Base-by-base conservation (phyloP, 805 yeast genomes). In the Wickerhamiella siamensis region DNA sequence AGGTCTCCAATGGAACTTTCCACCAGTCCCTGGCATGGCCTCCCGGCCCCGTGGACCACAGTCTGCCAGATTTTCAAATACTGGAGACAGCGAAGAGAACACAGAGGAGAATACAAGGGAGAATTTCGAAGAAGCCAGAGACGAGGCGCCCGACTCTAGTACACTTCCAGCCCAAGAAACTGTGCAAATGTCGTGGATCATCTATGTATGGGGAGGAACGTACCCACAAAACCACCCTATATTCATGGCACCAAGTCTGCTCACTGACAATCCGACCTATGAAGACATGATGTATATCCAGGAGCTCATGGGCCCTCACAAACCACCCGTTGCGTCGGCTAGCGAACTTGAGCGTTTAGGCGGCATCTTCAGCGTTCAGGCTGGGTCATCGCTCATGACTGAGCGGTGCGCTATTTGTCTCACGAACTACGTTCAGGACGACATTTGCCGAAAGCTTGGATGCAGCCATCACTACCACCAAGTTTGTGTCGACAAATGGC, bases 401-500 rank as follows among this genome's bases (percentile, higher is more conserved):
- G 55, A 51, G 22, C 41, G 53, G n/a, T 55, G 54, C 43, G 48
- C 53, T 2, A 72, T 75, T 12, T 75, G 82, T 52, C 56, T 76
- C 31, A 48, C 66, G 5, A 70, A 70, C 31, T 75, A 70, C 48
- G 67, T 63, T 33, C 47, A 51, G 29, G 67, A 62, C 19, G 79
- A 75, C 21, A 50, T 56, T 16, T 65, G 74, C 29, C 64, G 81
- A 33, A 54, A 57, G 42, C 57, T 76, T 32, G 41, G 50, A 9
- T 75, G 82, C 51, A 53, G 58, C 3, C 82, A 75, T 51, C 48
- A 59, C 24, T 75, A 72, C 58, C 82, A 76, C 54, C 57, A 58
- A 38, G 66, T 60, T 1, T 75, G 82, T 50, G 67, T 76, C 40
- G 82, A 75, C 50, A 67, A 67, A 43, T 75, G 80, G 79, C 58